Percentiles rank a stretch among this genome's conserved stretches.
Conservation (phyloP, 2,329 filamentous ascomycete genomes). For the Neurospora sp. region DNA sequence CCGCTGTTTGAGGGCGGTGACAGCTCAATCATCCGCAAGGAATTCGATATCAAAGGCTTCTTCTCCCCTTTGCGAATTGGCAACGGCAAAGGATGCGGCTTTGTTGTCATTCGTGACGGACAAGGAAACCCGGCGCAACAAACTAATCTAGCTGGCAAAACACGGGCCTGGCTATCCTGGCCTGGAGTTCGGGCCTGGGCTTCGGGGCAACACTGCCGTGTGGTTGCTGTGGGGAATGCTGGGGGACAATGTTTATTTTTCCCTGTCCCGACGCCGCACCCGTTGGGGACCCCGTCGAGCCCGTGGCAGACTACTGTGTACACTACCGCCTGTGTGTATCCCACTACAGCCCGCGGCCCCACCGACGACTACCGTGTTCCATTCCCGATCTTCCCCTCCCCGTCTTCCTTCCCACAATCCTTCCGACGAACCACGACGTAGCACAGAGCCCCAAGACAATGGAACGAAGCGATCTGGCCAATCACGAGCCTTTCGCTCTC, state of each 20-base stretch:
- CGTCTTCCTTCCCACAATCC: constrained; percentile 7
- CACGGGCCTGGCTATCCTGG: background rate
- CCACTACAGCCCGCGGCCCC: constrained; percentile 1
- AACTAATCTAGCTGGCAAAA: background rate
- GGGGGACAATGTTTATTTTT: background rate
- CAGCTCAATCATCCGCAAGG: background rate
- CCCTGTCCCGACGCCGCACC: background rate
- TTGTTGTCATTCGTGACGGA: background rate
- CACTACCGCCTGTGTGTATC: background rate
- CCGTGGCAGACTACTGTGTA: background rate
- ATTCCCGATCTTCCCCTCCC: constrained; percentile 16
- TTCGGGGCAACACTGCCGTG: background rate
- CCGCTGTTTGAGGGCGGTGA: background rate
- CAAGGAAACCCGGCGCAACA: background rate
- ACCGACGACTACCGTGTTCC: constrained; percentile 14
- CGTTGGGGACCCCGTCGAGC: background rate
- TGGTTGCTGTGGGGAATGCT: background rate
- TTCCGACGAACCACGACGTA: background rate
- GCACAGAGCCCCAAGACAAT: background rate
- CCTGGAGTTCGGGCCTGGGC: too few relatives aligned
- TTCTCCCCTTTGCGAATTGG: background rate
- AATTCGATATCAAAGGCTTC: background rate
- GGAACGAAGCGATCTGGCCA: background rate
- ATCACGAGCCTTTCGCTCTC: background rate
- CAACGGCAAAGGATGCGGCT: background rate